These are phyloP conservation scores for Fusarium agapanthi DNA, from an alignment of 2,329 filamentous ascomycete genomes.

Conservation along the genomic window DNA sequence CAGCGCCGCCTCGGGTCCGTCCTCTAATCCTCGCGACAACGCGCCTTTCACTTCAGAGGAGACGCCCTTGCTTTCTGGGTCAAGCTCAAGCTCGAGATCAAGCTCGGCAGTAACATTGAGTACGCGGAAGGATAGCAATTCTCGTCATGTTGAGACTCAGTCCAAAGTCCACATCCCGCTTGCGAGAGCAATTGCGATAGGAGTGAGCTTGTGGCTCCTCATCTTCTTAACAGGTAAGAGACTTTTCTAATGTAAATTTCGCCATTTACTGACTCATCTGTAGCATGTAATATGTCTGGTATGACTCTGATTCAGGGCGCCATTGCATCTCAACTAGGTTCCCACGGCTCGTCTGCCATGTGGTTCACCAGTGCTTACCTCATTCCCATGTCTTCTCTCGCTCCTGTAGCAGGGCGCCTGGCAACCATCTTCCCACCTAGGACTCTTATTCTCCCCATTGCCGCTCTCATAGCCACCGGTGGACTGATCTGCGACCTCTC, in stretches of 20 bases:
- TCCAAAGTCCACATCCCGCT: constrained; percentile 38
- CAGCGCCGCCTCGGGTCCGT: constrained; percentile 9
- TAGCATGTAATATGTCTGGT: constrained; percentile 77
- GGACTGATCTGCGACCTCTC: constrained; percentile 72
- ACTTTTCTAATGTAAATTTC: not conserved
- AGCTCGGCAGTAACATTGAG: not conserved
- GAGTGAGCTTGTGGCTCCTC: constrained; percentile 43
- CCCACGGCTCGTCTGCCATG: constrained; percentile 75
- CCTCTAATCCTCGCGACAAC: constrained; percentile 1
- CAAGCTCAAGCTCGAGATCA: constrained; percentile 7
- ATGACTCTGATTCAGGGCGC: constrained; percentile 82
- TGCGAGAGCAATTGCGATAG: constrained; percentile 55
- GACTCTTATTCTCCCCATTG: constrained; percentile 69
- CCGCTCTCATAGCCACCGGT: constrained; percentile 67
- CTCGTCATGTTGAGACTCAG: constrained; percentile 3
- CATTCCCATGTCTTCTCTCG: constrained; percentile 66
- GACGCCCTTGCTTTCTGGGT: constrained; percentile 33
- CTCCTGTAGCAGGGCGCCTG: constrained; percentile 76
- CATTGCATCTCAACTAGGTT: constrained; percentile 78
- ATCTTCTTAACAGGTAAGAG: constrained; percentile 42
- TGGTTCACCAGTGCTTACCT: constrained; percentile 87
- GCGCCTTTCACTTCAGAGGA: constrained; percentile 20
- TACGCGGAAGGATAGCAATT: not conserved
- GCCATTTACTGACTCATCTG: not conserved
- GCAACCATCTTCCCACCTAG: constrained; percentile 78